These are phyloP conservation scores for Phytophthora brassicae DNA, from an alignment of 352 stramenopile species.

Conservation along the genomic window DNA sequence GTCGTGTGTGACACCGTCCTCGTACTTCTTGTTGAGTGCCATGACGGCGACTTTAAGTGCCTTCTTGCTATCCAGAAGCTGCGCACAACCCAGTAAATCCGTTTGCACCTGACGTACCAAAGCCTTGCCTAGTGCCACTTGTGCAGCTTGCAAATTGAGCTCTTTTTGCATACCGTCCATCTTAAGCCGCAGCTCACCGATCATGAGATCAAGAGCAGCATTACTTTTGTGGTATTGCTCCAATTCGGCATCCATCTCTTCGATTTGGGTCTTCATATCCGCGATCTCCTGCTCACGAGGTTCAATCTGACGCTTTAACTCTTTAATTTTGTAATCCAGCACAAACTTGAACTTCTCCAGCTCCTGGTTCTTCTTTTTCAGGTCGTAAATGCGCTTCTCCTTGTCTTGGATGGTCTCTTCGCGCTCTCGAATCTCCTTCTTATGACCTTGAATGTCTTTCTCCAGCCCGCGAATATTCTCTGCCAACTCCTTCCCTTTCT, in stretches of 20 bases:
- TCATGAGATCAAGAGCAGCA: constrained; percentile 92
- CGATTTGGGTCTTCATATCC: constrained; percentile 95
- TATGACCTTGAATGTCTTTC: constrained; percentile 93
- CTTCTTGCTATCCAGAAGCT: constrained; percentile 79
- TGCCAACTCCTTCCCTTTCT: constrained; percentile 92
- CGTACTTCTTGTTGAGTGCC: constrained; percentile 86
- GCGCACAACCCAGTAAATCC: constrained; percentile 70
- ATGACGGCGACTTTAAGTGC: constrained; percentile 78
- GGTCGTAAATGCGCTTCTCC: constrained; percentile 96
- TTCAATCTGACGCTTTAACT: constrained; percentile 96
- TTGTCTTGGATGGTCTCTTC: constrained; percentile 96
- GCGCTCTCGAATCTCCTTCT: constrained; percentile 92
- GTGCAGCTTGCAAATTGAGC: constrained; percentile 63
- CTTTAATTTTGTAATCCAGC: constrained; percentile 97
- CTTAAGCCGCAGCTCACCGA: constrained; percentile 92
- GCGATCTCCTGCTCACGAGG: constrained; percentile 93
- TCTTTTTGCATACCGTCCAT: constrained; percentile 92
- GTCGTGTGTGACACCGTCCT: constrained; percentile 66
- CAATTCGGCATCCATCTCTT: constrained; percentile 94
- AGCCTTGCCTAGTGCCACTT: constrained; percentile 64
- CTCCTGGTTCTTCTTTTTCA: constrained; percentile 98
- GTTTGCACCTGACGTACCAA: constrained; percentile 79
- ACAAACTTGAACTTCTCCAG: constrained; percentile 98
- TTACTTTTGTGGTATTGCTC: constrained; percentile 97
- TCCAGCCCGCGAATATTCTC: constrained; percentile 92